Evolutionary conservation across 176 grass and related monocot genomes (phyloP).

Genomic region (Triticum dicoccoides): DNA sequence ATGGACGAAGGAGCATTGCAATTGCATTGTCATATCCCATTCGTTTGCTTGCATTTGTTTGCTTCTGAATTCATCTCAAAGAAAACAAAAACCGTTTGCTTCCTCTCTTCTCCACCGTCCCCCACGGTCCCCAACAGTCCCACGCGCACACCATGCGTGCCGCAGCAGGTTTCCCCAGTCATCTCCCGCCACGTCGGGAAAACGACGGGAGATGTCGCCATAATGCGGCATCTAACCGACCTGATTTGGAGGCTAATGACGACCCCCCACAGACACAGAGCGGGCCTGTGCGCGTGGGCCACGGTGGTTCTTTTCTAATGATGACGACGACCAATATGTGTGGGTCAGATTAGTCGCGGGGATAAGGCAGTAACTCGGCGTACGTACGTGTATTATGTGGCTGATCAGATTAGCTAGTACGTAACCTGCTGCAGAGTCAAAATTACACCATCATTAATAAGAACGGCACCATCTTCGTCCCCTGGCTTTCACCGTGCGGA

Average conservation of each 20-base stretch:
- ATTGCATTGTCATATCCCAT: too few species aligned
- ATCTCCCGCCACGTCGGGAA: background rate
- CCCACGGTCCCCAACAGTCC: too few species aligned
- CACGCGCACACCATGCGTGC: background rate
- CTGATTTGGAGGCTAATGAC: conserved; percentile 25
- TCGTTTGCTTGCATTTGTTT: too few species aligned
- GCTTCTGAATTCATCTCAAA: background rate
- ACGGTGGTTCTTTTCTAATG: background rate
- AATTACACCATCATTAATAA: background rate
- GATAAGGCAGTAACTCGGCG: background rate
- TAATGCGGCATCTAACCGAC: conserved; percentile 15
- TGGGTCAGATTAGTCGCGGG: background rate
- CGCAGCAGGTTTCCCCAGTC: background rate
- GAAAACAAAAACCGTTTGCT: background rate
- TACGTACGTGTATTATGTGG: background rate
- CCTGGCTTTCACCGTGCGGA: background rate
- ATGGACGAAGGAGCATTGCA: too few species aligned
- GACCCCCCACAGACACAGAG: background rate
- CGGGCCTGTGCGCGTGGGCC: background rate
- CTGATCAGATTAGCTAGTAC: too few species aligned
- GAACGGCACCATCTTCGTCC: background rate
- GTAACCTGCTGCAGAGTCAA: background rate
- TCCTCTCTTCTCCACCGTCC: background rate
- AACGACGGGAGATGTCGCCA: conserved; percentile 14
- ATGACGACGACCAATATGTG: background rate